Percentiles rank a stretch among this genome's conserved stretches.
Conservation (phyloP, 495 filamentous ascomycete species). For the Penicillium arizonense region DNA sequence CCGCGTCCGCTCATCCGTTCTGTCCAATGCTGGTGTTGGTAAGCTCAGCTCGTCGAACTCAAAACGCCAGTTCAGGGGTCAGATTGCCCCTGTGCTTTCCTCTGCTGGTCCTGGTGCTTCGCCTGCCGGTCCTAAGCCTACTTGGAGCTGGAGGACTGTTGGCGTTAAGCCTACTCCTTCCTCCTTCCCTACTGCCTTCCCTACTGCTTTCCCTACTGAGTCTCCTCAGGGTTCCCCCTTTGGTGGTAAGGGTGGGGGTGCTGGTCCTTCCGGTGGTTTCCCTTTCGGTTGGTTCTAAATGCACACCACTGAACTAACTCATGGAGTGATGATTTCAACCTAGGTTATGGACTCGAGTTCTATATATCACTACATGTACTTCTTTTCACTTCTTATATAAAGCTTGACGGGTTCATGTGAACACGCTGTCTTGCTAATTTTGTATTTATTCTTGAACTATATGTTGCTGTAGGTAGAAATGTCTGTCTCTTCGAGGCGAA, state of each 20-base stretch:
- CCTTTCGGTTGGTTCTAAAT: background rate
- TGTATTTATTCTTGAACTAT: no score
- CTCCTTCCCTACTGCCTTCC: background rate
- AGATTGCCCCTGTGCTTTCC: conserved; percentile 1
- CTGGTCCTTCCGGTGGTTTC: background rate
- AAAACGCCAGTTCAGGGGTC: conserved; percentile 4
- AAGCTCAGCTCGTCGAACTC: conserved; percentile 22
- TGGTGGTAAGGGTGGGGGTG: no score
- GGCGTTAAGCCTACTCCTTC: conserved; percentile 11
- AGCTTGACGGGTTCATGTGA: no score
- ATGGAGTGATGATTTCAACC: no score
- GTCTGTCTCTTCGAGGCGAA: no score
- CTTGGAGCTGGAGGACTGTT: conserved; percentile 15
- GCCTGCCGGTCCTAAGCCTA: conserved; percentile 2
- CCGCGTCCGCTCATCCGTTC: conserved; percentile 24
- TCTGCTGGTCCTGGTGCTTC: conserved; percentile 15
- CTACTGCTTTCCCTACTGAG: background rate
- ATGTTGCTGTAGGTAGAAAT: no score
- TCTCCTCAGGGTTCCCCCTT: no score
- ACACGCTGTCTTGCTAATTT: no score
- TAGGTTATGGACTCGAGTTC: no score
- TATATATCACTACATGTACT: no score
- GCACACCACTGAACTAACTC: background rate
- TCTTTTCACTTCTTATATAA: no score
- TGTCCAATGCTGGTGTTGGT: conserved; percentile 28